Evolutionary conservation across 1,284 basidiomycete genomes (phyloP).

Genomic region (Erythrobasidium hasegawianum): DNA sequence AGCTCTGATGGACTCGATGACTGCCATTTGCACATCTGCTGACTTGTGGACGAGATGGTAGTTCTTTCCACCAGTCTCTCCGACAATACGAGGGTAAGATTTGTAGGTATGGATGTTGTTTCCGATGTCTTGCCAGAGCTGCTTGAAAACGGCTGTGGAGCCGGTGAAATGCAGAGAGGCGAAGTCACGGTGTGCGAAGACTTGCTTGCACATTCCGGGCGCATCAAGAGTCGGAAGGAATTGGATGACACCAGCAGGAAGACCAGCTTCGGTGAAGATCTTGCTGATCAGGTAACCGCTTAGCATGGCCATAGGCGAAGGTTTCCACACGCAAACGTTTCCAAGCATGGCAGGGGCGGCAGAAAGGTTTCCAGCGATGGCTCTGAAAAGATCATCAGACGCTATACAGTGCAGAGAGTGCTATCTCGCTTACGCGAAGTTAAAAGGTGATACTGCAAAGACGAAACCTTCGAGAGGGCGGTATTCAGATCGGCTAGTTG

Average conservation of each 20-base stretch:
- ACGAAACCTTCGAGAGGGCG: constrained; percentile 96
- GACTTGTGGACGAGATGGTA: constrained; percentile 89
- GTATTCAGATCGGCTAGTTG: constrained; percentile 85
- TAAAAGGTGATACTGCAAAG: constrained; percentile 95
- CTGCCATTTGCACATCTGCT: constrained; percentile 82
- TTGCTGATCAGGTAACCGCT: constrained; percentile 91
- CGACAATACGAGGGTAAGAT: constrained; percentile 89
- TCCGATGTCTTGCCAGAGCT: constrained; percentile 94
- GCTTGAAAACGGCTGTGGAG: constrained; percentile 87
- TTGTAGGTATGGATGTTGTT: constrained; percentile 79
- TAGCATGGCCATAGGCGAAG: constrained; percentile 90
- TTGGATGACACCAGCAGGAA: constrained; percentile 93
- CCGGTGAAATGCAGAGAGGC: constrained; percentile 95
- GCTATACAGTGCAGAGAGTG: too few relatives aligned
- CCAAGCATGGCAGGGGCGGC: constrained; percentile 86
- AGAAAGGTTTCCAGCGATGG: constrained; percentile 84
- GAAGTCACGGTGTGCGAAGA: constrained; percentile 69
- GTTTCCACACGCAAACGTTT: constrained; percentile 96
- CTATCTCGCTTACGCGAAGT: constrained; percentile 54
- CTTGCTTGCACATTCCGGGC: constrained; percentile 58
- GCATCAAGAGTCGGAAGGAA: constrained; percentile 58
- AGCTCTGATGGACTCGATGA: constrained; percentile 78
- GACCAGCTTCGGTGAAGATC: constrained; percentile 87
- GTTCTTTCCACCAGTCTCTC: constrained; percentile 97
- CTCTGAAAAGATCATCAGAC: too few relatives aligned